phyloP scores from a whole-genome alignment of 345 rosid species.

The Adansonia digitata region DNA sequence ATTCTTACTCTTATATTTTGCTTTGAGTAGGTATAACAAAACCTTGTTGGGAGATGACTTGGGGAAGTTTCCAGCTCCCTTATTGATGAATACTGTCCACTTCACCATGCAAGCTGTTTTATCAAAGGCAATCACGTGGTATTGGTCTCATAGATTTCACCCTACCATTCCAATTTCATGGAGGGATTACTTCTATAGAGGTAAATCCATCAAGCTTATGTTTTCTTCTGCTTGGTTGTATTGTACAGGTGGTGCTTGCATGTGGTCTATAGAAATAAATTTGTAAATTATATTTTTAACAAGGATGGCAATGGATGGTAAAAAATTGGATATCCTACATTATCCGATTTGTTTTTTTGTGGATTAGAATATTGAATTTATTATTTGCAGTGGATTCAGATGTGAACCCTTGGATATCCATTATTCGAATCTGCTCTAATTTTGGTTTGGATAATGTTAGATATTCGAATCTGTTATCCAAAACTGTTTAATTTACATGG shows the following conservation, averaged over 20 bases:
- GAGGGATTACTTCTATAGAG: constrained; percentile 84
- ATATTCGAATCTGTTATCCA: too few relatives aligned
- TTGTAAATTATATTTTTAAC: neutral
- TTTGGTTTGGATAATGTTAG: too few relatives aligned
- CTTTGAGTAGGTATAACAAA: constrained; percentile 69
- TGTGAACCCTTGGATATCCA: too few relatives aligned
- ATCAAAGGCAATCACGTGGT: constrained; percentile 70
- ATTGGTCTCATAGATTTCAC: constrained; percentile 77
- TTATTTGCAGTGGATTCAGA: too few relatives aligned
- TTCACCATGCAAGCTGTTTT: constrained; percentile 88
- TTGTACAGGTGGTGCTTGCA: neutral
- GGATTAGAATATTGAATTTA: too few relatives aligned
- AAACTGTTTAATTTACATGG: too few relatives aligned
- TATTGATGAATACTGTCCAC: constrained; percentile 91
- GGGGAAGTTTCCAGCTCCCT: constrained; percentile 97
- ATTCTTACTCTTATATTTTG: constrained; percentile 4
- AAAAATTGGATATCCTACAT: too few relatives aligned
- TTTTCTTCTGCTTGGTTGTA: constrained; percentile 4
- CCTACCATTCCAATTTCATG: constrained; percentile 63
- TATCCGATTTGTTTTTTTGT: too few relatives aligned
- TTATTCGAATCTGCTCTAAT: too few relatives aligned
- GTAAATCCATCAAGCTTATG: constrained; percentile 26
- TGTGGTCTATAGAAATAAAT: neutral
- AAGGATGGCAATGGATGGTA: too few relatives aligned
- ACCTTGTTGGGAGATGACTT: constrained; percentile 90